phyloP scores from a whole-genome alignment of 106 monocot genomes.

The Acorus calamus region DNA sequence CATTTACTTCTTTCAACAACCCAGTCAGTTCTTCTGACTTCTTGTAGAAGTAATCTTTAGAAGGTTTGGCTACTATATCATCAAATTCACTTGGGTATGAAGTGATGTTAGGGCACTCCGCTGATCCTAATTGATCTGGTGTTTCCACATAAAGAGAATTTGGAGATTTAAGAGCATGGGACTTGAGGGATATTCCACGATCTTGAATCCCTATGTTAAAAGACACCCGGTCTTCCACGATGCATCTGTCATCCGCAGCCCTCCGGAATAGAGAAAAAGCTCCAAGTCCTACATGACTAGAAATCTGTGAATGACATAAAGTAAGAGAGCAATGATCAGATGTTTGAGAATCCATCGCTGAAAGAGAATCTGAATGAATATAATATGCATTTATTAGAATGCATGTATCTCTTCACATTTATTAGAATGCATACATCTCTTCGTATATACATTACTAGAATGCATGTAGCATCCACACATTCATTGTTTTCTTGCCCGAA shows the following conservation, averaged over 20 bases:
- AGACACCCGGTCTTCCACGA: slow-evolving; percentile 19
- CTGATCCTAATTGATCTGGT: slow-evolving; percentile 20
- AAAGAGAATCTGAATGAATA: too few relatives aligned
- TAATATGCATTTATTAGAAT: too few relatives aligned
- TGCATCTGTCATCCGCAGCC: slow-evolving; percentile 19
- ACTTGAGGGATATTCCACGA: slow-evolving; percentile 30
- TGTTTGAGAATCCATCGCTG: too few relatives aligned
- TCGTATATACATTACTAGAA: too few relatives aligned
- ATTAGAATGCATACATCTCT: too few relatives aligned
- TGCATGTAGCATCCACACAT: too few relatives aligned
- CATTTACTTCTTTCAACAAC: slow-evolving; percentile 15
- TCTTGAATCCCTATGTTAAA: slow-evolving; percentile 20
- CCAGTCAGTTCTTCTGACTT: slow-evolving; percentile 22
- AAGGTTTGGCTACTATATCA: slow-evolving; percentile 52
- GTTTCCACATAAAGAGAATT: slow-evolving; percentile 42
- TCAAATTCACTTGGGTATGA: slow-evolving; percentile 49
- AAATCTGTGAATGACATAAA: slow-evolving; percentile 19
- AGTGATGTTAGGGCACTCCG: slow-evolving; percentile 66
- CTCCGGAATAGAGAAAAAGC: slow-evolving; percentile 27
- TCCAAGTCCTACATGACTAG: slow-evolving; percentile 25
- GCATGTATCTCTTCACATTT: too few relatives aligned
- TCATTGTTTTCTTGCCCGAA: too few relatives aligned
- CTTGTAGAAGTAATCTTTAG: slow-evolving; percentile 26
- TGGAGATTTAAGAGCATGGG: slow-evolving; percentile 26
- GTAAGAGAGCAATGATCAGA: too few relatives aligned